Conservation (phyloP, 305 asterid species). For the Fraxinus sp. region DNA sequence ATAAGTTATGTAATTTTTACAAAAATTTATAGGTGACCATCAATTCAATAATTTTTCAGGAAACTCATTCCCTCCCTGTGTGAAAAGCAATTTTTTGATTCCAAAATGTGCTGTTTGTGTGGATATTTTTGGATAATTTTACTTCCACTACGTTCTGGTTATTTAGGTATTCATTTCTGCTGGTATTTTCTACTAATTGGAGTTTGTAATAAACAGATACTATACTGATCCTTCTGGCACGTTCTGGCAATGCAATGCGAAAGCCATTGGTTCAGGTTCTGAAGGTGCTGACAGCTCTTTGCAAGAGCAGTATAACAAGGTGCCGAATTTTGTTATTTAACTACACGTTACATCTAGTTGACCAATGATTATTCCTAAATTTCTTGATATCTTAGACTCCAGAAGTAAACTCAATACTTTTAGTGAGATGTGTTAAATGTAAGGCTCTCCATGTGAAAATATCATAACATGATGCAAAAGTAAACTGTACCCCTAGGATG, state of each 20-base stretch:
- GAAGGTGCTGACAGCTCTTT: constrained; percentile 97
- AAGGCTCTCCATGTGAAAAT: neutral
- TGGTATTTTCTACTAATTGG: neutral
- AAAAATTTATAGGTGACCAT: neutral
- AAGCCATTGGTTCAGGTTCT: constrained; percentile 93
- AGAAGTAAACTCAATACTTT: neutral
- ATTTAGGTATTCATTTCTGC: neutral
- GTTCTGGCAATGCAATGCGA: constrained; percentile 95
- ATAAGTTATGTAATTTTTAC: neutral
- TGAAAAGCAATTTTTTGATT: neutral
- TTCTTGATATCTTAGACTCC: neutral
- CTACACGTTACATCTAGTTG: neutral
- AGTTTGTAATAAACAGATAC: constrained; percentile 47
- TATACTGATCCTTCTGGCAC: constrained; percentile 92
- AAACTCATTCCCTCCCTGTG: neutral
- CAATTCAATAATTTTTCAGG: neutral
- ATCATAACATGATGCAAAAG: neutral
- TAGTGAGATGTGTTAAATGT: neutral
- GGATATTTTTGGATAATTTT: neutral
- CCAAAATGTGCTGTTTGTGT: neutral
- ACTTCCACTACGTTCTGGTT: neutral
- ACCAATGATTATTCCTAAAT: neutral
- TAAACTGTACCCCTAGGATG: neutral
- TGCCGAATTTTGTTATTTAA: too few relatives aligned
- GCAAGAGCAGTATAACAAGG: constrained; percentile 75